phyloP scores from a whole-genome alignment of 1,139 yeast genomes.

The Pichia sp. region DNA sequence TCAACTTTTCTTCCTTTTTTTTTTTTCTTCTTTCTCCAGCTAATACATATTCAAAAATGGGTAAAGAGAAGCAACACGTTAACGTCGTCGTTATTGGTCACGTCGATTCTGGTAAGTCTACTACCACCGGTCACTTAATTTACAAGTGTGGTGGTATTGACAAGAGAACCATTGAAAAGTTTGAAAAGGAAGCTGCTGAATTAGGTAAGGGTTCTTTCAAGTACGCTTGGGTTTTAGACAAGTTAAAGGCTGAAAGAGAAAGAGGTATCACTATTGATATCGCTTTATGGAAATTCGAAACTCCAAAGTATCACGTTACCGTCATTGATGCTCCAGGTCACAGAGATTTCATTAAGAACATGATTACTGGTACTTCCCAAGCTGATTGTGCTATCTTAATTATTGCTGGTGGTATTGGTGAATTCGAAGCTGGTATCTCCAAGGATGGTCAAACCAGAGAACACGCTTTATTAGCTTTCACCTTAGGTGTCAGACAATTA shows the following conservation, averaged over 20 bases:
- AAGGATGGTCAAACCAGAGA: slow-evolving; percentile 93
- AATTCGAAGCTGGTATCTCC: slow-evolving; percentile 92
- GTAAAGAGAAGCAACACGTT: slow-evolving; percentile 95
- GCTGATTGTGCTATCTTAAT: slow-evolving; percentile 90
- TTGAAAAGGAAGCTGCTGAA: slow-evolving; percentile 98
- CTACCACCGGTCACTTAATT: slow-evolving; percentile 98
- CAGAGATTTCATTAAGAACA: slow-evolving; percentile 95
- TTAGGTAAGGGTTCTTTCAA: slow-evolving; percentile 98
- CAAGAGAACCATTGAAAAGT: slow-evolving; percentile 98
- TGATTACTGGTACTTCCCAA: slow-evolving; percentile 91
- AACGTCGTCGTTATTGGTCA: slow-evolving; percentile 99
- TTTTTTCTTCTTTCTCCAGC: not conserved
- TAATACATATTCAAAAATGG: slow-evolving; percentile 15
- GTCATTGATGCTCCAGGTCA: slow-evolving; percentile 95
- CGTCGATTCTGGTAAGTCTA: slow-evolving; percentile 99
- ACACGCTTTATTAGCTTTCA: slow-evolving; percentile 85
- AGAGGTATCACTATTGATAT: slow-evolving; percentile 96
- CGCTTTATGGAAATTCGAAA: slow-evolving; percentile 94
- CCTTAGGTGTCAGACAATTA: slow-evolving; percentile 85
- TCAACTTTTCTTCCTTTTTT: not conserved
- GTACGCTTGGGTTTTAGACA: slow-evolving; percentile 96
- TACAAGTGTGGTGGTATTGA: slow-evolving; percentile 77
- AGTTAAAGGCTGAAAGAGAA: slow-evolving; percentile 93
- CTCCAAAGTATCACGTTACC: slow-evolving; percentile 89
- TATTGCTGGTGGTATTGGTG: slow-evolving; percentile 90